phyloP scores from a whole-genome alignment of 306 rosid genomes.

The Rosa rugosa region DNA sequence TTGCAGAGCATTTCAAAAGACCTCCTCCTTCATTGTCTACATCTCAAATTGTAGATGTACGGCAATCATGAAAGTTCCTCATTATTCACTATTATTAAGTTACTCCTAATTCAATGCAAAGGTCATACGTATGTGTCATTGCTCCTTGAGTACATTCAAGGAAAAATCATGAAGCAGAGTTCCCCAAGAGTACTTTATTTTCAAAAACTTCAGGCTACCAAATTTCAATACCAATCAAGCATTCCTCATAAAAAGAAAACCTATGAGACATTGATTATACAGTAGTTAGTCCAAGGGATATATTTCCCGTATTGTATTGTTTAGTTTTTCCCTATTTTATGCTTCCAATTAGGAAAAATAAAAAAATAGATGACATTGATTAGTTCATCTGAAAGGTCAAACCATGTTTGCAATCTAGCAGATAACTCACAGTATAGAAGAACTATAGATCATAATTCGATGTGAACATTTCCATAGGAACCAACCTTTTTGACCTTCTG shows the following conservation, averaged over 20 bases:
- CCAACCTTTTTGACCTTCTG: slow-evolving; percentile 93
- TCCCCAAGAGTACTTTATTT: not conserved
- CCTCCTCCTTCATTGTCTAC: not conserved
- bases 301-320: no score
- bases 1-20: not conserved
- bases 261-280: no score
- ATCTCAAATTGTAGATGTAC: not conserved
- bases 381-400: slow-evolving; percentile 11
- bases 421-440: not conserved
- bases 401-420: slow-evolving; percentile 6
- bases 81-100: not conserved
- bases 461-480: slow-evolving; percentile 28
- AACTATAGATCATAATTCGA: slow-evolving; percentile 12
- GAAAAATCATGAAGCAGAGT: not conserved
- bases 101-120: not conserved
- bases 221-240: not conserved
- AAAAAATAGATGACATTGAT: not conserved
- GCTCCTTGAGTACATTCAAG: not conserved
- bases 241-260: not conserved
- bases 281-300: no score
- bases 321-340: no score
- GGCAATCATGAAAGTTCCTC: not conserved
- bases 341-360: no score
- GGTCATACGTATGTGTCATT: not conserved
- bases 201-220: not conserved